These are phyloP conservation scores for Acer yangbiense DNA, from an alignment of 345 rosid genomes.

Conservation along the genomic window DNA sequence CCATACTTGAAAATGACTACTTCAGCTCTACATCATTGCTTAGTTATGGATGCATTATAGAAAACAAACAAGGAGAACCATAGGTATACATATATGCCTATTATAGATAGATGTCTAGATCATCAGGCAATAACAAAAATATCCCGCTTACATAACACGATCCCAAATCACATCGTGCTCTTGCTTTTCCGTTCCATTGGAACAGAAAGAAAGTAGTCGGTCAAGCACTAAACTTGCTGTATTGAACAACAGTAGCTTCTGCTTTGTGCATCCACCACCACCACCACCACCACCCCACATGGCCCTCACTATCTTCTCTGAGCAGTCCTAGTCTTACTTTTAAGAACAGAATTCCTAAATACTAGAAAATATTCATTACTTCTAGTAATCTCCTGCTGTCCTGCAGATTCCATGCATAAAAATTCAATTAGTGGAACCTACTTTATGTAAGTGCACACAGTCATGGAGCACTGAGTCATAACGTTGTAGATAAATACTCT, in stretches of 20 bases:
- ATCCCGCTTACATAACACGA: background rate
- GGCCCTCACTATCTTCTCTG: background rate
- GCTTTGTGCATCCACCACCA: background rate
- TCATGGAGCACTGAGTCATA: background rate
- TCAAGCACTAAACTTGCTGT: background rate
- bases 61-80: background rate
- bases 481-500: background rate
- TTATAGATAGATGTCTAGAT: background rate
- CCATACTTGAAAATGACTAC: background rate
- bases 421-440: conserved; percentile 8
- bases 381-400: background rate
- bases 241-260: background rate
- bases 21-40: background rate
- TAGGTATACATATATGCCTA: background rate
- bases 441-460: background rate
- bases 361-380: background rate
- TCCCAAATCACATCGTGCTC: background rate
- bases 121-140: background rate
- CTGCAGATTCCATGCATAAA: background rate
- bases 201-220: background rate
- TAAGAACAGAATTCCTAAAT: background rate
- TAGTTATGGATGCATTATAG: background rate
- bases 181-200: background rate
- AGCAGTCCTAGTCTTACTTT: background rate
- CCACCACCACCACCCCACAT: background rate